Percentiles rank a stretch among this genome's conserved stretches.
Evolutionary conservation across 1,139 yeast genomes (phyloP).

Genomic region (Yamadazyma songkhlaensis): DNA sequence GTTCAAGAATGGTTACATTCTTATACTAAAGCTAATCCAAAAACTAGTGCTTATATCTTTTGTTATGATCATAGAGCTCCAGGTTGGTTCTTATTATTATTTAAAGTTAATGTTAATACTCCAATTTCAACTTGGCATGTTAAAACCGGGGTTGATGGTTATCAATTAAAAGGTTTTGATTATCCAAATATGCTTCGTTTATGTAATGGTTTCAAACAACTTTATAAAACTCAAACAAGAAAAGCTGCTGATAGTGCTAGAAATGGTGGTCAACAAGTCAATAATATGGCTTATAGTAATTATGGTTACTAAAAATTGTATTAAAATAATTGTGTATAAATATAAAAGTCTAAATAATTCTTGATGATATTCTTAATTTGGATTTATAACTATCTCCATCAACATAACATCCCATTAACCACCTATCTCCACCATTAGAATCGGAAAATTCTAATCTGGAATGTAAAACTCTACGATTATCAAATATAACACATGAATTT

Average conservation of each 20-base stretch:
- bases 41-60: conserved; percentile 86
- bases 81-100: conserved; percentile 85
- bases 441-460: conserved; percentile 62
- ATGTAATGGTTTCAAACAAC: conserved; percentile 89
- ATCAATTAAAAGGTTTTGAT: conserved; percentile 69
- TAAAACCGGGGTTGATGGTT: conserved; percentile 84
- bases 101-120: conserved; percentile 71
- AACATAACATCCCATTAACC: conserved; percentile 78
- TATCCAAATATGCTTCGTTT: conserved; percentile 85
- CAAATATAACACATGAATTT: conserved; percentile 66
- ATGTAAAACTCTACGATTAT: conserved; percentile 72
- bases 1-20: conserved; percentile 86
- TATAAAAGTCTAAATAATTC: conserved; percentile 5
- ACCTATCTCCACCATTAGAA: conserved; percentile 53
- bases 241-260: conserved; percentile 18
- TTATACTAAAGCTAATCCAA: conserved; percentile 87
- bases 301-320: conserved; percentile 23
- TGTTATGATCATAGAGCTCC: conserved; percentile 90
- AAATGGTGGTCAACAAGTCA: conserved; percentile 11
- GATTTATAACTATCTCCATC: conserved; percentile 74
- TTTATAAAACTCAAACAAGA: conserved; percentile 40
- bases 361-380: conserved; percentile 37
- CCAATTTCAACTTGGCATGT: conserved; percentile 87
- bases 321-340: conserved; percentile 7
- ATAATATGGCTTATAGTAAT: conserved; percentile 19